Percentiles rank a stretch among this genome's conserved stretches.
These are phyloP conservation scores for Populus tremula DNA, from an alignment of 345 rosid species.

Conservation along the genomic window DNA sequence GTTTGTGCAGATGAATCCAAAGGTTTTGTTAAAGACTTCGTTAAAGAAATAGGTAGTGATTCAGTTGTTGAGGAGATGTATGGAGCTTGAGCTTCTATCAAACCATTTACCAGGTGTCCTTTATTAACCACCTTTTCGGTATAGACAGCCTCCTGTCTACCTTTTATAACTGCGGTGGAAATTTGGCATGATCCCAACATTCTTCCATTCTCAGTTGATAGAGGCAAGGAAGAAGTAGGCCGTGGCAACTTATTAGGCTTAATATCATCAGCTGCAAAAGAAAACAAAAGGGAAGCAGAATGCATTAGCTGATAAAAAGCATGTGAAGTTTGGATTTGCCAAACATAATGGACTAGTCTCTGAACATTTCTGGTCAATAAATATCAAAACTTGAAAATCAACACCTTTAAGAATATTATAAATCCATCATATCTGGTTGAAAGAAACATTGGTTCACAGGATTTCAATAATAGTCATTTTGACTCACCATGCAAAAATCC, in stretches of 20 bases:
- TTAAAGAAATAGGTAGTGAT: not conserved
- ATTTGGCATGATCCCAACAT: slow-evolving; percentile 15
- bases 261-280: slow-evolving; percentile 15
- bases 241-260: slow-evolving; percentile 14
- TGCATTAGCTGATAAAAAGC: not conserved
- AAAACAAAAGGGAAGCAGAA: slow-evolving; percentile 3
- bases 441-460: not conserved
- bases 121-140: slow-evolving; percentile 1
- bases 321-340: not conserved
- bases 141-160: slow-evolving; percentile 8
- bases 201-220: slow-evolving; percentile 18
- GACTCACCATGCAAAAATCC: slow-evolving; percentile 37
- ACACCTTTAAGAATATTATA: not conserved
- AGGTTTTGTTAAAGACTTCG: slow-evolving; percentile 26
- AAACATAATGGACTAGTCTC: not conserved
- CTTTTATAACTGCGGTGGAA: not conserved
- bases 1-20: slow-evolving; percentile 23
- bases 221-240: not conserved
- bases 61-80: not conserved
- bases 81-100: not conserved
- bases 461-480: not conserved
- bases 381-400: not conserved
- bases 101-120: slow-evolving; percentile 18
- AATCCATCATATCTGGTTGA: not conserved
- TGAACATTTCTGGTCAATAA: not conserved